Base-by-base conservation (phyloP, 1,284 basidiomycete genomes). In the Testicularia cyperi region DNA sequence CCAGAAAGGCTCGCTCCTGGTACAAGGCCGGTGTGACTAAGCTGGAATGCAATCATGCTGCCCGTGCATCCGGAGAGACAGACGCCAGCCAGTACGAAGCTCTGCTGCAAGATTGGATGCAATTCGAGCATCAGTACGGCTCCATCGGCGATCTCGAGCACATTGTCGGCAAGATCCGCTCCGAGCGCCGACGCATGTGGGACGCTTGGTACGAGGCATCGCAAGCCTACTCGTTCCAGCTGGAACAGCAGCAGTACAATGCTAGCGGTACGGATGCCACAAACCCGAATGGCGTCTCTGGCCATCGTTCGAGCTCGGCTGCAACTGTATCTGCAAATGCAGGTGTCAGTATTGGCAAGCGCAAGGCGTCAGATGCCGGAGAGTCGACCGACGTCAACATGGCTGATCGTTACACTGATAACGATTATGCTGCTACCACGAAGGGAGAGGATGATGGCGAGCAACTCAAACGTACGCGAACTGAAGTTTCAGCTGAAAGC, bases 71-170 rank as follows among this genome's bases (percentile, higher is more conserved):
- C n/a, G 19, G 35, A 44, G 29, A 22, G 14, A 19, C 28, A 45
- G 38, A 38, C 13, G 20, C 33, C 5, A 24, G 24, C 5, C 48
- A 33, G 41, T 64, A 62, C 32, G 35, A 95, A 76, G 86, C 85
- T 3, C 80, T 97, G 5, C 90, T 90, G 83, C 88, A 92, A 48
- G 86, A 88, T 0, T 95, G 89, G 86, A 72, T 86, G 5, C 79
- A 82, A 13, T 95, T 97, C 64, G 94, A 97, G 74, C 85, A 90
- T 56, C 78, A 88, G 4, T 81, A 90, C 64, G 94, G 94, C 1
- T 81, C 83, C 7, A 78, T 89, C 6, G 79, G 83, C 29, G 84
- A 86, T 5, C 77, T 95, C 14, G 83, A 89, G 28, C 79, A 81
- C 7, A 86, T 87, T 9, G 76, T 70, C 14, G 40, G 33, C 7